phyloP scores from a whole-genome alignment of 441 rosid genomes.

The Viola pubescens region DNA sequence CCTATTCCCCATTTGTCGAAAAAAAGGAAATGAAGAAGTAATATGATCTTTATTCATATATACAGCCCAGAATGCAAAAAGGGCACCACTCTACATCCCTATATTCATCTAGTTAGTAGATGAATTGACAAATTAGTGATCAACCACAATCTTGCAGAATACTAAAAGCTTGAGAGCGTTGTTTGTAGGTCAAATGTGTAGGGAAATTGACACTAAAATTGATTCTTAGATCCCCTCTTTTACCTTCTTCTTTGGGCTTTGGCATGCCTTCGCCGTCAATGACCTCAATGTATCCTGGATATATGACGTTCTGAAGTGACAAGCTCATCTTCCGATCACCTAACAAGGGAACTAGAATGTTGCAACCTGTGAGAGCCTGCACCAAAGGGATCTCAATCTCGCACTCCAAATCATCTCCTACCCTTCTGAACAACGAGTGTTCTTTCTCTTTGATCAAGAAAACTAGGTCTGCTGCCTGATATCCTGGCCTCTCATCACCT shows the following conservation, averaged over 20 bases:
- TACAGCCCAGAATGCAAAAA: too few relatives aligned
- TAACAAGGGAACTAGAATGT: conserved; percentile 56
- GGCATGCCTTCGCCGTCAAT: conserved; percentile 81
- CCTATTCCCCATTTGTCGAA: too few relatives aligned
- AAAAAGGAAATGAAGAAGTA: too few relatives aligned
- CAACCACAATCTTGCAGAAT: conserved; percentile 51
- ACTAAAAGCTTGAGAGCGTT: conserved; percentile 33
- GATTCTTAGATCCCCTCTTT: conserved; percentile 55
- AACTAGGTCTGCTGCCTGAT: conserved; percentile 52
- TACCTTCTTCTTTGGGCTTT: conserved; percentile 32
- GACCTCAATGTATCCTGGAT: conserved; percentile 54
- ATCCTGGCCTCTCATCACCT: conserved; percentile 69
- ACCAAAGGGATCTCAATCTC: conserved; percentile 59
- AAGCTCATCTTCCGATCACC: conserved; percentile 52
- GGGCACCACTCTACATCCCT: too few relatives aligned
- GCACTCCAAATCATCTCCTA: conserved; percentile 54
- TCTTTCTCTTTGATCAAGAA: conserved; percentile 50
- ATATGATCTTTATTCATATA: too few relatives aligned
- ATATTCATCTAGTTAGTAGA: too few relatives aligned
- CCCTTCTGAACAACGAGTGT: conserved; percentile 53
- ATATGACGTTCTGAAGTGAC: conserved; percentile 37
- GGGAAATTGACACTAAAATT: conserved; percentile 58
- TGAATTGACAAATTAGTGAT: background rate
- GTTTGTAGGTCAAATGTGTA: conserved; percentile 33
- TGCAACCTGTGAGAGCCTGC: conserved; percentile 68